Evolutionary conservation across 768 basidiomycete genomes (phyloP).

Genomic region (Suillus tomentosus): DNA sequence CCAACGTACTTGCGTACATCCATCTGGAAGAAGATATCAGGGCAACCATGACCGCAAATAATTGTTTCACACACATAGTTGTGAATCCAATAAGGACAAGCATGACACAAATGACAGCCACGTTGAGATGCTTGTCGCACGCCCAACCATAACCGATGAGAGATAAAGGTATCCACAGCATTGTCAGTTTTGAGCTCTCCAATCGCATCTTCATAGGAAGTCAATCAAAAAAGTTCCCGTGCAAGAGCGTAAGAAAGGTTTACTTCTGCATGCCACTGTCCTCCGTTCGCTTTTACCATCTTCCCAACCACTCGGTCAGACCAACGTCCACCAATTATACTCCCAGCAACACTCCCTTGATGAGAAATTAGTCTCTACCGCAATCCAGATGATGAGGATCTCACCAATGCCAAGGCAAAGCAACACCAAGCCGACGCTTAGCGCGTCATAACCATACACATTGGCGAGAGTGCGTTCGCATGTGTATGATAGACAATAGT

Average conservation of each 20-base stretch:
- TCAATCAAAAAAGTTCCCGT: not conserved
- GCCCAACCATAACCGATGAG: constrained; percentile 79
- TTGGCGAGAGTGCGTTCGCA: constrained; percentile 66
- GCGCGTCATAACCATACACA: constrained; percentile 65
- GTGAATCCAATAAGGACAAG: constrained; percentile 76
- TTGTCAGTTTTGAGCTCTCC: constrained; percentile 57
- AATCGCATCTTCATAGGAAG: constrained; percentile 63
- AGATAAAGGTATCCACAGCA: constrained; percentile 56
- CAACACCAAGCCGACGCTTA: constrained; percentile 76
- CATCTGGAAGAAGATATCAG: constrained; percentile 36
- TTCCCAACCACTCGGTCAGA: constrained; percentile 51
- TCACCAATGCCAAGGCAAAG: constrained; percentile 72
- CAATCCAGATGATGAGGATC: constrained; percentile 18
- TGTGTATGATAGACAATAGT: constrained; percentile 73
- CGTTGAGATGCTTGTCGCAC: constrained; percentile 57
- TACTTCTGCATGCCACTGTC: constrained; percentile 65
- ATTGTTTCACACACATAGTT: constrained; percentile 54
- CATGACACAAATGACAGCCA: constrained; percentile 69
- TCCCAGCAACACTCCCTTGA: constrained; percentile 52
- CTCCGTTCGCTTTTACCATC: constrained; percentile 47
- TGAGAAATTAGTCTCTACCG: not conserved
- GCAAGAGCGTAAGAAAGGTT: constrained; percentile 14
- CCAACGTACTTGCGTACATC: constrained; percentile 70
- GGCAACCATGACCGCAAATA: not conserved
- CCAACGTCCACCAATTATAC: constrained; percentile 58